Base-by-base conservation (phyloP, 805 yeast genomes). In the Ogataea zsoltii region DNA sequence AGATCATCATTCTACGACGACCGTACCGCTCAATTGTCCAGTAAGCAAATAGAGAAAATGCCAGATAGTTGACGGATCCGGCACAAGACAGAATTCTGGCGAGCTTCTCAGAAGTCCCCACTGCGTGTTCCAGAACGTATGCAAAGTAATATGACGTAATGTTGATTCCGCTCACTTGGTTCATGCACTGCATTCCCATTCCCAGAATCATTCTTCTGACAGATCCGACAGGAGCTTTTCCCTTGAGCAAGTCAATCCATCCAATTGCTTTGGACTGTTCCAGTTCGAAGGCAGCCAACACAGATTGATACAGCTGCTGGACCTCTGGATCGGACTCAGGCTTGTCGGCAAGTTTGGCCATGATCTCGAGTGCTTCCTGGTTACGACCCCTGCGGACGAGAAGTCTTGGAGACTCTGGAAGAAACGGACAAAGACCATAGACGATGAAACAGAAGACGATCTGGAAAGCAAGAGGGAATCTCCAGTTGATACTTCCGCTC, bases 331-430 rank as follows among this genome's bases (percentile, higher is more conserved):
- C 66, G 43, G 69, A 62, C 37, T 38, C 67, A 2, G 12, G 26
- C 25, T 40, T 32, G 15, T 36, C 45, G 13, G 44, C 46, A 70
- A 56, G 76, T 75, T 51, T 57, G 58, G 61, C 49, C 50, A 79
- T 65, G 36, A 76, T 54, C 1, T 49, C 55, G 46, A 68, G 60
- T 12, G 81, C 82, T 49, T 75, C 62, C 4, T 70, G 76, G 29
- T 60, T 44, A 40, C 67, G 61, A 11, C 74, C 77, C 48, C 65
- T 67, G 23, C 69, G 58, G 31, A 56, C 40, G 16, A 70, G 54
- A 65, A 72, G 68, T 54, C 76, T 61, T 16, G 77, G 77, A 7
- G 74, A 69, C 53, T 72, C 76, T 1, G 77, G 76, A 45, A 56
- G 51, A 21, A 46, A 45, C n/a, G 50, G 50, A 39, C 45, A 38